Conservation (phyloP, 371 early-diverging fungal species). For the Mucor lusitanicus region DNA sequence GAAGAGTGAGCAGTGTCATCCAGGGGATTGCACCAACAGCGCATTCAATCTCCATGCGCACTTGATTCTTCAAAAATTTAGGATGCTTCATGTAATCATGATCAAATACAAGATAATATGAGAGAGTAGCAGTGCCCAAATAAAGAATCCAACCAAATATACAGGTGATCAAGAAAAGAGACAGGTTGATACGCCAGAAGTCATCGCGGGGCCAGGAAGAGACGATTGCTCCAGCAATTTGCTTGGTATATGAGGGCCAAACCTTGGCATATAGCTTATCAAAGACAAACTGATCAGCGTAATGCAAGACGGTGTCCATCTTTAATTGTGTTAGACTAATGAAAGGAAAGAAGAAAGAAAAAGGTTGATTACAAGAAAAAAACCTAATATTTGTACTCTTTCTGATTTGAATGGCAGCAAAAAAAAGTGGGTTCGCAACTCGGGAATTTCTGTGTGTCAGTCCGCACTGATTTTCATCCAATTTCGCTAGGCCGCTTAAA, state of each 20-base stretch:
- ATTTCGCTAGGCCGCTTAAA: background rate
- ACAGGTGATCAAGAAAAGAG: slow-evolving; percentile 70
- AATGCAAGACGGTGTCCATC: slow-evolving; percentile 78
- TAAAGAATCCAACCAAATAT: slow-evolving; percentile 81
- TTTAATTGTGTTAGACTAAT: slow-evolving; percentile 3
- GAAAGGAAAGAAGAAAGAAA: background rate
- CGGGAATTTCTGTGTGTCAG: slow-evolving; percentile 25
- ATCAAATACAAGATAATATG: slow-evolving; percentile 88
- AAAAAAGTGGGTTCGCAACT: slow-evolving; percentile 5
- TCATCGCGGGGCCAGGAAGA: slow-evolving; percentile 59
- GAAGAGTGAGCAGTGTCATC: slow-evolving; percentile 82
- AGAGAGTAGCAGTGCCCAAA: slow-evolving; percentile 70
- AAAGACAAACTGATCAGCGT: slow-evolving; percentile 60
- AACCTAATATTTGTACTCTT: slow-evolving; percentile 7
- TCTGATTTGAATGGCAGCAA: slow-evolving; percentile 10
- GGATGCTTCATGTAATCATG: slow-evolving; percentile 88
- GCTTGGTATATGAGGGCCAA: slow-evolving; percentile 34
- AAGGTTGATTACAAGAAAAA: background rate
- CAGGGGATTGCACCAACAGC: slow-evolving; percentile 79
- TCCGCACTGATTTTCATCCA: slow-evolving; percentile 11
- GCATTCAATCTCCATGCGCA: slow-evolving; percentile 81
- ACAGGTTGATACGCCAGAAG: slow-evolving; percentile 68
- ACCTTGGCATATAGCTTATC: slow-evolving; percentile 55
- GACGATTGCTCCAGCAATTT: slow-evolving; percentile 23
- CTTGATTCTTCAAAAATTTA: slow-evolving; percentile 88